Percentiles rank a stretch among this genome's conserved stretches.
Conservation (phyloP, 768 basidiomycete species). For the Suillus clintonianus region DNA sequence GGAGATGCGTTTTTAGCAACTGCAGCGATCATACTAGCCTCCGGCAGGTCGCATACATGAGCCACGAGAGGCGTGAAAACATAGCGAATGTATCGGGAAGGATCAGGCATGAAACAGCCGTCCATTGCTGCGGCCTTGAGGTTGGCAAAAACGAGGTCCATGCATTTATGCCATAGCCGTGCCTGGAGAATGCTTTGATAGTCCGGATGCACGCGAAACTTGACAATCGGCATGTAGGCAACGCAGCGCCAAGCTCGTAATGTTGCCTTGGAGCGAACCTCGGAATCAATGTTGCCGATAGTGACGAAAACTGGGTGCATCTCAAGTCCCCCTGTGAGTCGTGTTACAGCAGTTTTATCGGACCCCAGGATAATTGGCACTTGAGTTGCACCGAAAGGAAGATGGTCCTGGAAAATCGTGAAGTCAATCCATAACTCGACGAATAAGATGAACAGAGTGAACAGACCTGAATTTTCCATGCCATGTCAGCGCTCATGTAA, state of each 20-base stretch:
- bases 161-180: constrained; percentile 29
- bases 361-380: constrained; percentile 30
- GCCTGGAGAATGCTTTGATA: constrained; percentile 23
- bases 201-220: constrained; percentile 21
- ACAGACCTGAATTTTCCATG: constrained; percentile 26
- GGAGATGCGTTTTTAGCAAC: constrained; percentile 8
- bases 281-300: constrained; percentile 27
- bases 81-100: constrained; percentile 1
- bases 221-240: constrained; percentile 29
- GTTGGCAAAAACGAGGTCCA: constrained; percentile 30
- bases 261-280: constrained; percentile 12
- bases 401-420: too few relatives aligned
- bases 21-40: constrained; percentile 3
- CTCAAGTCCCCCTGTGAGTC: constrained; percentile 26
- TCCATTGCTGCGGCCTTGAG: constrained; percentile 30
- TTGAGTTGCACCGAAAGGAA: constrained; percentile 27
- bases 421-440: too few relatives aligned
- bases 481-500: constrained; percentile 21
- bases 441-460: not conserved
- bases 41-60: not conserved
- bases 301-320: constrained; percentile 25
- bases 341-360: constrained; percentile 35
- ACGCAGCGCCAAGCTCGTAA: constrained; percentile 12
- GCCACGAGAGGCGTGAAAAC: not conserved
- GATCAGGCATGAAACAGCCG: constrained; percentile 32